Base-by-base conservation (phyloP, 2,329 filamentous ascomycete species). In the Byssoonygena ceratinophila region DNA sequence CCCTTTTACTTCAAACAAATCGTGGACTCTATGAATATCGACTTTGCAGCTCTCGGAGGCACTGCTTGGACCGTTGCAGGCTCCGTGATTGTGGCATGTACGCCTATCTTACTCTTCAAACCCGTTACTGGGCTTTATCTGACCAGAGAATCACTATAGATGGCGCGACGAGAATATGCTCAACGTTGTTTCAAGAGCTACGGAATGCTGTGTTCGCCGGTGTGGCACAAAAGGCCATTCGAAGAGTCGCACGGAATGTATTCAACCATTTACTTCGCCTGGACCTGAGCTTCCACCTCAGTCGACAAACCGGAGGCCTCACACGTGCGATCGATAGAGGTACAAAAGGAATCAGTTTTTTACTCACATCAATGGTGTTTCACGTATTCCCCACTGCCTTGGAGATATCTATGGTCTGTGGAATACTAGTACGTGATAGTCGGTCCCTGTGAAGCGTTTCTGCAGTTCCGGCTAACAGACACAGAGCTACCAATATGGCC, bases 1-100 rank as follows among this genome's bases (percentile, higher is more conserved):
- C 92, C 92, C 0, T 98, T 98, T 67, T 98, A 96, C 75, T 98
- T 98, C 76, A 97, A 97, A 76, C 90, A 75, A 68, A 97, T 98
- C 58, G 87, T 98, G 39, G 94, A 98, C 68, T 83, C 87, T 18
- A 95, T 98, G 88, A 98, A 98, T 67, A 80, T 98, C 60, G 92
- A 98, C 68, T 83, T 95, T 65, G 79, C 81, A n/a, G 78, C 84
- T 14, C 73, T 87, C 4, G 91, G 89, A n/a, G 90, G 89, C 6
- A 95, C 89, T 0, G 90, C 88, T 25, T 86, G 84, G 49, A 89
- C 88, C 0, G 84, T 95, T 6, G 92, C 89, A 9, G 91, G 92
- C 3, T 85, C 87, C 54, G 89, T 96, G 81, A 92, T 98, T 52
- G 72, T 98, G 59, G 92, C 88, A 53, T 95, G 77, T 80, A 75